These are phyloP conservation scores for Crucihimalaya himalaica DNA, from an alignment of 345 rosid genomes.

Conservation along the genomic window DNA sequence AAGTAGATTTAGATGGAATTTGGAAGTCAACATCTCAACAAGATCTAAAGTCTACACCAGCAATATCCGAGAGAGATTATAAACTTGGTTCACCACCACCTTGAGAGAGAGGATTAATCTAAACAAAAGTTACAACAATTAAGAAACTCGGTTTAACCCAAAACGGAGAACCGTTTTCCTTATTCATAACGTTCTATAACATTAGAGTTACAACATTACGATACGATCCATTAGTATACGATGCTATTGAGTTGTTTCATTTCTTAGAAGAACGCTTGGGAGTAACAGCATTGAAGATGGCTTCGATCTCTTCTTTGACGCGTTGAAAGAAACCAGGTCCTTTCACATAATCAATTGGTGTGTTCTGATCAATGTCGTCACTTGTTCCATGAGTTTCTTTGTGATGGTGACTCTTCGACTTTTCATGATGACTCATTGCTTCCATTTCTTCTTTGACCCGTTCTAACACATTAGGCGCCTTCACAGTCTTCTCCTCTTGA, in stretches of 20 bases:
- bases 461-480: constrained; percentile 45
- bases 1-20: too few species aligned
- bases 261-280: constrained; percentile 42
- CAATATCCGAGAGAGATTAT: too few species aligned
- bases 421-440: constrained; percentile 42
- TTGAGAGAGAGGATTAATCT: too few species aligned
- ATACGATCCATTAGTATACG: background rate
- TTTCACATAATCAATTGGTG: constrained; percentile 44
- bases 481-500: constrained; percentile 39
- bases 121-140: background rate
- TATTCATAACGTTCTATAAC: background rate
- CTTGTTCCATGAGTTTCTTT: constrained; percentile 54
- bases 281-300: constrained; percentile 45
- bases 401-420: constrained; percentile 42
- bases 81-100: too few species aligned
- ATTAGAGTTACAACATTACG: background rate
- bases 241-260: constrained; percentile 3
- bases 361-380: constrained; percentile 48
- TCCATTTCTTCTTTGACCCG: constrained; percentile 54
- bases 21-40: background rate
- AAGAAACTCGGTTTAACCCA: background rate
- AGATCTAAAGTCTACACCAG: background rate
- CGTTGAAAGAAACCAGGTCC: constrained; percentile 51
- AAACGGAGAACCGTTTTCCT: background rate
- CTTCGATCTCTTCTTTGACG: constrained; percentile 59